Evolutionary conservation across 1,139 yeast genomes (phyloP), one percentile per base, ranked within the genome.

Genomic region (Pichia sp.): DNA sequence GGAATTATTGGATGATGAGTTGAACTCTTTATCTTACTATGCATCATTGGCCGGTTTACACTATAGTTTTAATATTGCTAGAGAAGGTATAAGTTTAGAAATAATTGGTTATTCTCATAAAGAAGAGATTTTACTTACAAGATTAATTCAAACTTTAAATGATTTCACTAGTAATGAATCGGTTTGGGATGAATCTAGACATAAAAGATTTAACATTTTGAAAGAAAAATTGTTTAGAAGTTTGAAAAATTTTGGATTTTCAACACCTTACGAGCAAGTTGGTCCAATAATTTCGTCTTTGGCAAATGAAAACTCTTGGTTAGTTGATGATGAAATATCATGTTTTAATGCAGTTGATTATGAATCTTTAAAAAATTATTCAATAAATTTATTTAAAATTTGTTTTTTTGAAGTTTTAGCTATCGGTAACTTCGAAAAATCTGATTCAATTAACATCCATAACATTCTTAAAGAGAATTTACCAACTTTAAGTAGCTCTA

Each of bases 81-180:
- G 82, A 48, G 88, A 82, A 51, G 95, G 96, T 1, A 57, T 88
- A 35, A 73, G 75, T 31, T 58, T 91, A 31, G 74, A 75, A 37
- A 69, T 87, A 16, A 68, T 72, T 34, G 98, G 98, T 1, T 91
- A 83, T 62, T 86, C 84, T 53, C 91, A 91, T 61, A 89, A 89
- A 56, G 65, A 88, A 35, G 70, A 75, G 10, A 72, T 72, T 8
- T 68, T 89, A 38, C 63, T 87, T 31, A 73, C 73, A 36, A 72
- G 77, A 44, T 76, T 88, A 14, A 60, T 87, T 38, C 64, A 66
- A 14, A 74, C 74, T 20, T 56, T 88, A 36, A 61, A 65, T 18
- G 58, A 57, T 8, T 84, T 83, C 52, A 60, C 68, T 28, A 80
- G 87, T 2, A 41, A 42, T 14, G 35, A 35, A 3, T 64, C 64